Percentiles rank a stretch among this genome's conserved stretches.
phyloP scores from a whole-genome alignment of 495 filamentous ascomycete species.

The Aspergillus leporis region DNA sequence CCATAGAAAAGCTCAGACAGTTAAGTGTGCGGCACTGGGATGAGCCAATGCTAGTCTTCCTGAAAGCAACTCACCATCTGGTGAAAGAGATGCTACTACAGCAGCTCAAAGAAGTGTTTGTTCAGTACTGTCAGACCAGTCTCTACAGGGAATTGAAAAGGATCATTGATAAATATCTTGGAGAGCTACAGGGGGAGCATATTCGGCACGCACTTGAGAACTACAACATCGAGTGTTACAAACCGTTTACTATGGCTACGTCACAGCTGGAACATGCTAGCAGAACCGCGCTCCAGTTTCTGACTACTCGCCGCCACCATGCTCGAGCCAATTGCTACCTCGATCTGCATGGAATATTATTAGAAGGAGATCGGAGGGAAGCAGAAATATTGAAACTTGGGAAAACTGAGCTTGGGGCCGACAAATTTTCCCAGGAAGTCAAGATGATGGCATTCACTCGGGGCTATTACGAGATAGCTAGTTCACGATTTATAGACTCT shows the following conservation, averaged over 20 bases:
- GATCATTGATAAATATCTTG: conserved; percentile 33
- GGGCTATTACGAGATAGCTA: conserved; percentile 57
- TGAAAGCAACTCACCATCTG: conserved; percentile 27
- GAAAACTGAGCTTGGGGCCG: conserved; percentile 35
- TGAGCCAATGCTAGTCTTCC: conserved; percentile 29
- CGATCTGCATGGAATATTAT: conserved; percentile 8
- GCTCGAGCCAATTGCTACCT: conserved; percentile 23
- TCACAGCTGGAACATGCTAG: conserved; percentile 21
- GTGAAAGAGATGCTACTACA: conserved; percentile 33
- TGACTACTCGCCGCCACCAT: conserved; percentile 13
- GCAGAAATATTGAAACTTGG: conserved; percentile 25
- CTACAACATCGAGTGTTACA: conserved; percentile 31
- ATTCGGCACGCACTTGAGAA: conserved; percentile 19
- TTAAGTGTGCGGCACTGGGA: conserved; percentile 44
- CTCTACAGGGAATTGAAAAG: conserved; percentile 32
- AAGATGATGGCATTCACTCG: conserved; percentile 49
- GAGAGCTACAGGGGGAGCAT: conserved; percentile 25
- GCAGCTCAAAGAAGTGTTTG: conserved; percentile 35
- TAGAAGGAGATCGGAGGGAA: conserved; percentile 14
- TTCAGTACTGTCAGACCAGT: conserved; percentile 35
- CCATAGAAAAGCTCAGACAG: conserved; percentile 40
- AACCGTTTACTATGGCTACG: conserved; percentile 40
- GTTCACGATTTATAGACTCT: conserved; percentile 47
- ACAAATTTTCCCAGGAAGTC: conserved; percentile 47
- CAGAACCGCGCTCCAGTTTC: conserved; percentile 4